A percentile compares a stretch with the other conserved stretches of the same genome.
Evolutionary conservation across 1,284 basidiomycete species (phyloP).

Genomic region (Exobasidium rhododendri): DNA sequence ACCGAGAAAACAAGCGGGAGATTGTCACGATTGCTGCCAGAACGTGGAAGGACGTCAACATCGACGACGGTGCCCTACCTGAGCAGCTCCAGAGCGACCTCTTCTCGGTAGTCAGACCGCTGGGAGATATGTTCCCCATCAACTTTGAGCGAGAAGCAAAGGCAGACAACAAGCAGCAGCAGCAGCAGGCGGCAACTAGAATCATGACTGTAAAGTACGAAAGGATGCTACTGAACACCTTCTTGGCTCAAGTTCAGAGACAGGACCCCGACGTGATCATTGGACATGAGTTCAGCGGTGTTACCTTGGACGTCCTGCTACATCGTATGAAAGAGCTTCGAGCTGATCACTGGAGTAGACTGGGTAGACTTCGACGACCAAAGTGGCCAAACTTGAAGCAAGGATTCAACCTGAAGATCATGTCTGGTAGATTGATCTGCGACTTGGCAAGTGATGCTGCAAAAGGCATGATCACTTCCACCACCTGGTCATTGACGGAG

Average conservation of each 20-base stretch:
- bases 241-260: constrained; percentile 78
- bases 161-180: constrained; percentile 52
- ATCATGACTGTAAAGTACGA: constrained; percentile 72
- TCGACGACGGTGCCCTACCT: constrained; percentile 50
- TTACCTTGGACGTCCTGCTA: constrained; percentile 83
- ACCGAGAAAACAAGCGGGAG: constrained; percentile 88
- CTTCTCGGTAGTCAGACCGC: constrained; percentile 85
- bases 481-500: constrained; percentile 93
- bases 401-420: constrained; percentile 76
- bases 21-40: constrained; percentile 80
- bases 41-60: constrained; percentile 69
- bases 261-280: constrained; percentile 92
- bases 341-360: constrained; percentile 81
- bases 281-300: constrained; percentile 91
- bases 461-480: constrained; percentile 71
- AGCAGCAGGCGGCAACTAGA: too few species aligned
- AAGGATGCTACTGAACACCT: constrained; percentile 75
- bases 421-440: constrained; percentile 82
- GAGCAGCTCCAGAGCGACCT: constrained; percentile 71
- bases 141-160: constrained; percentile 66
- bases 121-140: constrained; percentile 78
- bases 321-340: constrained; percentile 76
- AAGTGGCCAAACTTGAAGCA: constrained; percentile 72
- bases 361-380: constrained; percentile 84
- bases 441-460: constrained; percentile 92